Conservation (phyloP, 2,329 filamentous ascomycete species). For the Aspergillus japonicus region DNA sequence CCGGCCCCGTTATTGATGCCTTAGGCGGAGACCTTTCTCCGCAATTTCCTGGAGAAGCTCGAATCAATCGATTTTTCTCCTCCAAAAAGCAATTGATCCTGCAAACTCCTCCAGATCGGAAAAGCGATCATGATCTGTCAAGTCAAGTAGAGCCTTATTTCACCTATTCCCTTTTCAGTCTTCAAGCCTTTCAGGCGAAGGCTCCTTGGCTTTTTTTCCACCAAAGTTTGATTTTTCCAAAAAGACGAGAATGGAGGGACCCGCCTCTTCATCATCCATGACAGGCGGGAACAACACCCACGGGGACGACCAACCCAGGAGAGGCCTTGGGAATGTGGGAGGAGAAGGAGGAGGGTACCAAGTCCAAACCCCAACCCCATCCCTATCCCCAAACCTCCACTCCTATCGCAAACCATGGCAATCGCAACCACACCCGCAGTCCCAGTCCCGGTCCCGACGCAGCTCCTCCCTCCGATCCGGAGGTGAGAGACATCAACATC, state of each 20-base stretch:
- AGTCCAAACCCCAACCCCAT: background rate
- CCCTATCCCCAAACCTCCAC: slow-evolving; percentile 15
- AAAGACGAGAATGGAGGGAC: background rate
- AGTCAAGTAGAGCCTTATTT: background rate
- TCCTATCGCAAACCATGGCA: slow-evolving; percentile 5
- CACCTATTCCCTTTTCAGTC: background rate
- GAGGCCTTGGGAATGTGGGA: background rate
- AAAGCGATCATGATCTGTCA: background rate
- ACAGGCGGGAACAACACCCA: background rate
- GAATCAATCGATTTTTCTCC: background rate
- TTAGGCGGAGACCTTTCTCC: background rate
- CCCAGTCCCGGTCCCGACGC: background rate
- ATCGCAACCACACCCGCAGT: slow-evolving; percentile 3
- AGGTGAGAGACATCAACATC: background rate
- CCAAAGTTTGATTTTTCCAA: too few relatives aligned
- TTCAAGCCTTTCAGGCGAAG: background rate
- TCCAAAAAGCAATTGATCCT: background rate
- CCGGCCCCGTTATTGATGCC: background rate
- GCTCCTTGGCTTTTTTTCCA: background rate
- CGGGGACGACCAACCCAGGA: background rate
- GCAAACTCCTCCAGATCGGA: background rate
- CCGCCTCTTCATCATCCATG: background rate
- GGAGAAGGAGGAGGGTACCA: background rate
- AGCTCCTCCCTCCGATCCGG: background rate
- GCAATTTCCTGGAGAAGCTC: background rate